A percentile compares a stretch with the other conserved stretches of the same genome.
These are phyloP conservation scores for Graphilbum fragrans DNA, from an alignment of 2,329 filamentous ascomycete species.

Conservation along the genomic window DNA sequence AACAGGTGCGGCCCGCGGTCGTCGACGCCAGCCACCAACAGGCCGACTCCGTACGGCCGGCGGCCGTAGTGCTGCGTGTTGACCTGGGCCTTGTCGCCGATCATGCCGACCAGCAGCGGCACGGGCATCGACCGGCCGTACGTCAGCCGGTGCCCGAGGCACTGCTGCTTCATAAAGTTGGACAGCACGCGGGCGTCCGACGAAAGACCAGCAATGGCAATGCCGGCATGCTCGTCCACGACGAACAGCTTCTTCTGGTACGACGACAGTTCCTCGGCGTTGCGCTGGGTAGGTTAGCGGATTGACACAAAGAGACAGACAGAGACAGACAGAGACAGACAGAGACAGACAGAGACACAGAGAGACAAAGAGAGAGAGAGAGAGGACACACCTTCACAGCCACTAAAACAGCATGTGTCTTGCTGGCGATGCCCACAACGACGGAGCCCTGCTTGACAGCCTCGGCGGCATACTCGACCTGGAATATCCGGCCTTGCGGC, in stretches of 20 bases:
- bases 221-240: slow-evolving; percentile 88
- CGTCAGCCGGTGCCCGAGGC: slow-evolving; percentile 85
- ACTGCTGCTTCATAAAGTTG: slow-evolving; percentile 99
- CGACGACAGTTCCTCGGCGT: slow-evolving; percentile 96
- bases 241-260: slow-evolving; percentile 99
- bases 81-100: slow-evolving; percentile 90
- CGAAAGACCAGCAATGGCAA: slow-evolving; percentile 91
- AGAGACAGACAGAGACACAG: neutral
- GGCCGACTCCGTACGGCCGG: slow-evolving; percentile 87
- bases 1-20: slow-evolving; percentile 91
- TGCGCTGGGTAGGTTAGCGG: slow-evolving; percentile 50
- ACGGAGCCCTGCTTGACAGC: slow-evolving; percentile 98
- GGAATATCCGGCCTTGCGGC: slow-evolving; percentile 97
- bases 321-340: neutral
- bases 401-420: slow-evolving; percentile 91
- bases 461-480: slow-evolving; percentile 98
- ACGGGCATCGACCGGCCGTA: slow-evolving; percentile 91
- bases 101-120: slow-evolving; percentile 78
- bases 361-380: neutral
- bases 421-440: slow-evolving; percentile 92
- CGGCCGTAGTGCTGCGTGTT: slow-evolving; percentile 98
- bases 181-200: slow-evolving; percentile 97
- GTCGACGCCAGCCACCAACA: slow-evolving; percentile 88
- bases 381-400: slow-evolving; percentile 75
- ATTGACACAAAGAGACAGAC: too few relatives aligned